Evolutionary conservation across 139 green algal species (phyloP), one percentile per base, ranked within the genome.

Genomic region (Coelastrella sp.): DNA sequence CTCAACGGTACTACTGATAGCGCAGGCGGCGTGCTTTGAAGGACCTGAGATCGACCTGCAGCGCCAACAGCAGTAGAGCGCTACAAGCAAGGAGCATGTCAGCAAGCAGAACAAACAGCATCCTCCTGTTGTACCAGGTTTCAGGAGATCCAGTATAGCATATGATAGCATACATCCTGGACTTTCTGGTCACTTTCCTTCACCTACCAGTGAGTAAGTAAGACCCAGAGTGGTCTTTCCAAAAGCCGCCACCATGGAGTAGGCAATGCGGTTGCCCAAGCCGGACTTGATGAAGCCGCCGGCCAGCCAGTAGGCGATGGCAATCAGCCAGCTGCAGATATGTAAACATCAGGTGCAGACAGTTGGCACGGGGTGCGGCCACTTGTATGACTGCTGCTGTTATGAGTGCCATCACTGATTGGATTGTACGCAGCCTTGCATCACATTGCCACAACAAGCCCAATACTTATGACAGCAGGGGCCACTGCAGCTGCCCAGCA

Each of bases 221-320:
- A 99, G 95, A 57, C 98, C 98, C 65, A 99, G 94, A 7, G 97
- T 99, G 85, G 98, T 99, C 94, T 98, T 98, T 66, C 98, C 98
- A 87, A 99, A 99, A 0, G 96, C 89, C 11, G 94, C 93, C 78
- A 99, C 98, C 90, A 99, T 99, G 90, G 92, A 91, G 93, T 99
- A 99, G 8, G 98, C 98, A 59, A 99, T 98, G 88, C 98, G 96
- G 87, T 98, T 98, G 92, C 98, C 98, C 88, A 99, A 93, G 70
- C 98, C 98, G 65, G 97, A 99, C 91, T 99, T 99, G 95, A 99
- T 99, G 96, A 99, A 99, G 82, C 98, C 98, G 58, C 97, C 95
- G 15, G 98, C 98, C 66, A 99, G 96, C 95, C 97, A 99, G 95
- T 99, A 99, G 35, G 98, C 98, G 90, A 99, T 98, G 91, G 98